Base-by-base conservation (phyloP, 2,329 filamentous ascomycete species). In the Aspergillus sp. region DNA sequence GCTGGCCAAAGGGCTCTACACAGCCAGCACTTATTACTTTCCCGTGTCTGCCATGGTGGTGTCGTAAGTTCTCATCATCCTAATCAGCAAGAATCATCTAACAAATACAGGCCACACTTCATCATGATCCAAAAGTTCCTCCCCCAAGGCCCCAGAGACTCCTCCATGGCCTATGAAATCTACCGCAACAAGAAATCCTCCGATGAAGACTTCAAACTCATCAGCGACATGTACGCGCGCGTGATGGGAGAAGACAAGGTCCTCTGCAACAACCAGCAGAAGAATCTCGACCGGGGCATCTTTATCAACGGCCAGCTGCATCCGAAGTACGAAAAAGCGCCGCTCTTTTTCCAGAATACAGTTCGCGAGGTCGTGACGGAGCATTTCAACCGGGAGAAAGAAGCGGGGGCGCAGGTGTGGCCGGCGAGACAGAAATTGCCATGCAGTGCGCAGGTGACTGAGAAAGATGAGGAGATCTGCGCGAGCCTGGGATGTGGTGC, bases 201-300 rank as follows among this genome's bases (percentile, higher is more conserved):
- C n/a, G 75, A 82, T 11, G 74, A 75, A 27, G 75, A 81, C 46
- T 84, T 83, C 57, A 62, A 71, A 10, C 62, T 69, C 41, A 78
- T 83, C 61, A 74, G 72, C 59, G 63, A 76, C 37, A 77, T 83
- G 53, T 84, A 83, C 68, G 79, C 79, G 62, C 75, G 77, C 33
- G 74, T 85, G 61, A 78, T 83, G 76, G 71, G 72, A 1, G 81
- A 85, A 61, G 81, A 85, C 66, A 83, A 83, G 56, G 69, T 75
- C 7, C 74, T 85, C 27, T 84, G 81, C 66, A 68, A 73, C 51
- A 72, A 71, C 9, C 74, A 78, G 1, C 81, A 84, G 57, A 72
- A 70, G 59, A 84, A 85, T 59, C 70, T 84, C 52, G 77, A 80
- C 58, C 71, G 76, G 0, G 79, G 79, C 6, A 71, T 83, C 40